These are phyloP conservation scores for Thozetella sp. DNA, from an alignment of 495 filamentous ascomycete species.

Conservation along the genomic window DNA sequence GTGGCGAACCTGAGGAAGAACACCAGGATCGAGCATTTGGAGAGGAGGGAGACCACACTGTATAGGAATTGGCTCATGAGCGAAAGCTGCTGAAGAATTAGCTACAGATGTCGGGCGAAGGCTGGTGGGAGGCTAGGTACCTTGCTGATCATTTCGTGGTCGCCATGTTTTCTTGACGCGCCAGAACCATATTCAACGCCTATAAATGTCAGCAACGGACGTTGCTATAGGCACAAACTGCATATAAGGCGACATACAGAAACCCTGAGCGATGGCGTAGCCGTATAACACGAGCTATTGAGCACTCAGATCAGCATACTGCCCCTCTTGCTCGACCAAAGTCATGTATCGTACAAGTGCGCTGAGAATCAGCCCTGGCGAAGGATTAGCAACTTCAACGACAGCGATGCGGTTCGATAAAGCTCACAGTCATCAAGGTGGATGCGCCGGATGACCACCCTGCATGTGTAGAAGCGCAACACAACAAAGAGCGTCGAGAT, in stretches of 20 bases:
- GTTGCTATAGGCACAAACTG: too few species aligned
- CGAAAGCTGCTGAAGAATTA: too few species aligned
- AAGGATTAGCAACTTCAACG: neutral
- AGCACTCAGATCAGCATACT: neutral
- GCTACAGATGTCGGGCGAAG: too few species aligned
- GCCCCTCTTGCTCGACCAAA: too few species aligned
- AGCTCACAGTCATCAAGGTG: conserved; percentile 23
- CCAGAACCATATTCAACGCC: too few species aligned
- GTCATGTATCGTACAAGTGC: neutral
- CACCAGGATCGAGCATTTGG: neutral
- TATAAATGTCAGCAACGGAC: too few species aligned
- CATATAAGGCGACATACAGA: too few species aligned
- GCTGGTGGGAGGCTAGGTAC: too few species aligned
- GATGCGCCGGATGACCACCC: conserved; percentile 11
- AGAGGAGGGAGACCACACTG: neutral
- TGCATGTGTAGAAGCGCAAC: conserved; percentile 22
- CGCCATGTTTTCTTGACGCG: too few species aligned
- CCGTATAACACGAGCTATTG: neutral
- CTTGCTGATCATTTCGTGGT: too few species aligned
- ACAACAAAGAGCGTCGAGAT: conserved; percentile 17
- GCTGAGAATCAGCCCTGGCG: neutral
- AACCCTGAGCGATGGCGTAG: too few species aligned
- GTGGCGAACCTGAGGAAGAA: neutral
- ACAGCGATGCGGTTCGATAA: neutral
- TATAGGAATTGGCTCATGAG: neutral